These are phyloP conservation scores for Botrytis porri DNA, from an alignment of 2,329 filamentous ascomycete species.

Conservation along the genomic window DNA sequence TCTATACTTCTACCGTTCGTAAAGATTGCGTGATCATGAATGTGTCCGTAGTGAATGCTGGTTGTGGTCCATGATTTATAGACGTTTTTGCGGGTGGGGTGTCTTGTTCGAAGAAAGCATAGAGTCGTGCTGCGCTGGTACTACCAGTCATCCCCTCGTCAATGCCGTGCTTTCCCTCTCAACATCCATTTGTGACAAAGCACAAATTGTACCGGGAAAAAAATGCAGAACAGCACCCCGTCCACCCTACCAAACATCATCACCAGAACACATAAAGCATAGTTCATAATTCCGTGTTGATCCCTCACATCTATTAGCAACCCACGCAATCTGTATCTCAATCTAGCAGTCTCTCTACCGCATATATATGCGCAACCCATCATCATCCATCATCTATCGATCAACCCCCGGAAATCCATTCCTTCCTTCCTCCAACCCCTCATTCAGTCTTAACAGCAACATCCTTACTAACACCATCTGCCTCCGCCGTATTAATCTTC, in stretches of 20 bases:
- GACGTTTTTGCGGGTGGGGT: neutral
- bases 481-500: slow-evolving; percentile 75
- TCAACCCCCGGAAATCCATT: neutral
- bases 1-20: neutral
- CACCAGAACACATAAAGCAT: neutral
- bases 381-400: neutral
- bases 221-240: neutral
- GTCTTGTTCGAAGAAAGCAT: too few species aligned
- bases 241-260: neutral
- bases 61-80: neutral
- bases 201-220: neutral
- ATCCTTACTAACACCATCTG: slow-evolving; percentile 59
- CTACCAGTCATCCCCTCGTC: neutral
- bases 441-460: slow-evolving; percentile 43
- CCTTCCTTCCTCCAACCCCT: too few species aligned
- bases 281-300: neutral
- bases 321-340: neutral
- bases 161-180: neutral
- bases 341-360: neutral
- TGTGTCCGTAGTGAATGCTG: neutral
- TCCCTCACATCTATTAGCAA: neutral
- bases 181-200: neutral
- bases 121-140: neutral
- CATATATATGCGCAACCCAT: neutral
- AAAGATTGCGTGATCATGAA: neutral